Base-by-base conservation (phyloP, 306 rosid species). In the Malus orientalis region DNA sequence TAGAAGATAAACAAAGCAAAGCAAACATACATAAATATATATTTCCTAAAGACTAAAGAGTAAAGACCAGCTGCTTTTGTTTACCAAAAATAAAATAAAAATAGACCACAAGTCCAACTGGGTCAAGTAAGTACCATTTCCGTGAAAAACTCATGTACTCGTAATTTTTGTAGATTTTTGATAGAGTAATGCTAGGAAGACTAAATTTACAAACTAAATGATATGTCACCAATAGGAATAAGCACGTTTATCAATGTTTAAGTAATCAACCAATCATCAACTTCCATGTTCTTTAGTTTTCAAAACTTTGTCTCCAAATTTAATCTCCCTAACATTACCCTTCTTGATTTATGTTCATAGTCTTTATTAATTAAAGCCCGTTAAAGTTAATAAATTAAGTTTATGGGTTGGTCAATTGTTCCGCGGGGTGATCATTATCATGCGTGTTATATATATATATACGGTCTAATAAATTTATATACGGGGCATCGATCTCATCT, bases 1-100 rank as follows among this genome's bases (percentile, higher is more conserved):
- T 76, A 66, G 78, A 78, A 64, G 62, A 71, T 42, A 81, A 71
- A 81, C 78, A 62, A 76, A 76, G 58, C 69, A 58, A 84, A 74
- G 65, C 73, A 73, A 73, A 67, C 75, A 33, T 40, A 36, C 8
- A 58, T 25, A 40, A 15, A 25, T n/a, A 63, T 30, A 25, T n/a
- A 63, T 30, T 29, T 8, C 68, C 76, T 30, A n/a, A 33, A 23
- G 65, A 33, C 64, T 33, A 54, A n/a, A n/a, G 25, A 0, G 12
- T 38, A 8, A 38, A 15, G 67, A 73, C 38, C 4, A 6, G 4
- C 32, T 61, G 13, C 38, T 27, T 27, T 61, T 27, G 2, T 7
- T 59, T 49, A 49, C 54, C 19, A 15, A 49, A 49, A 49, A 1
- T 14, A 49, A 15, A 47, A 13, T 14, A 49, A 49, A 47, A 47